phyloP scores from a whole-genome alignment of 164 flowering plant species.

The Kalanchoe fedtschenkoi region DNA sequence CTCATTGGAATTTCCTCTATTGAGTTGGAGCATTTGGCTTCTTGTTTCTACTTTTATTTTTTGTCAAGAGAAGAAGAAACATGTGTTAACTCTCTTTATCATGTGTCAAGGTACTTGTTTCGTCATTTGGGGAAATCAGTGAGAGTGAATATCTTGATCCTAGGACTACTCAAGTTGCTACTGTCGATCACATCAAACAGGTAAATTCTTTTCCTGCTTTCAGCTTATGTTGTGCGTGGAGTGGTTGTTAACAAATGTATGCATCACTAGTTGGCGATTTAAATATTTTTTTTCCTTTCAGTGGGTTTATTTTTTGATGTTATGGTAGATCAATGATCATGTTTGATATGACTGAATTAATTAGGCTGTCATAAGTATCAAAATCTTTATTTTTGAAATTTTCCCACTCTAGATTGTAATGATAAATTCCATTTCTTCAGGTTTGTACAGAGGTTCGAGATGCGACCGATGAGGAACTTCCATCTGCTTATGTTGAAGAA shows the following conservation, averaged over 20 bases:
- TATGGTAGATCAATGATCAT: too few species aligned
- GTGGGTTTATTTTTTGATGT: too few species aligned
- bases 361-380: not conserved
- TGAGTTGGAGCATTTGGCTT: not conserved
- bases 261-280: not conserved
- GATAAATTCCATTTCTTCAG: conserved; percentile 42
- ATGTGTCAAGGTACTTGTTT: conserved; percentile 54
- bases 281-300: too few species aligned
- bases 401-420: conserved; percentile 7
- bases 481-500: conserved; percentile 77
- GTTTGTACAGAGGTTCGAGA: conserved; percentile 80
- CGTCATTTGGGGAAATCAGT: conserved; percentile 60
- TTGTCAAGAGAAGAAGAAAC: not conserved
- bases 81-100: not conserved
- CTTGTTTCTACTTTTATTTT: not conserved
- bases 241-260: not conserved
- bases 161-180: conserved; percentile 84
- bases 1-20: too few species aligned
- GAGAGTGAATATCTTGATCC: conserved; percentile 81
- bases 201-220: conserved; percentile 21
- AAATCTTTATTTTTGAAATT: not conserved
- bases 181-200: conserved; percentile 79
- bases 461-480: conserved; percentile 87
- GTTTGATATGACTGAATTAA: not conserved
- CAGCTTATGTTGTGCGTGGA: not conserved